Evolutionary conservation across 495 filamentous ascomycete species (phyloP), one percentile per base, ranked within the genome.

Genomic region (Aspergillus ostianus): DNA sequence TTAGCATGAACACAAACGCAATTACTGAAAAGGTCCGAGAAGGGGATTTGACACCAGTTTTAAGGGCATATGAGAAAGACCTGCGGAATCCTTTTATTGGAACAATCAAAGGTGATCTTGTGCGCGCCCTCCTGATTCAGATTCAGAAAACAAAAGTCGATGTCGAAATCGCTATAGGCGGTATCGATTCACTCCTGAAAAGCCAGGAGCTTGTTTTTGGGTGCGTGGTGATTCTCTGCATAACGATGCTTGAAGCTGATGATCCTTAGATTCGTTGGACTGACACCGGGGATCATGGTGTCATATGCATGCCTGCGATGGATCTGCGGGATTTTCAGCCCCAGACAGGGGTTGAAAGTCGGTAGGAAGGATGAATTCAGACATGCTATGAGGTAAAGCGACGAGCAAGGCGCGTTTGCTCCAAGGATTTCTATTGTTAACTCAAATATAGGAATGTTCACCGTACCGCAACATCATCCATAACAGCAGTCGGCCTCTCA

Each of bases 61-160:
- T 98, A 15, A 88, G 80, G 64, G 93, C 91, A 0, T 98, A 97
- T 69, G 94, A 98, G 69, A 84, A 85, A 61, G 94, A 97, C 67
- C 69, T 98, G 41, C 81, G 87, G 23, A 84, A 75, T 41, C 94
- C 94, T 20, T 85, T 98, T 46, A 75, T 84, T 30, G 92, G 92
- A 7, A 88, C 91, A 1, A 68, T 98, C 17, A 80, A 80, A 47
- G 94, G 94, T 19, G 92, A 97, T 68, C 76, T 98, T n/a, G 77
- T 97, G 50, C 85, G 94, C 52, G 89, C 94, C 21, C 82, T 98
- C 52, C 81, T 98, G 30, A 97, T 98, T 49, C 94, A 98, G 69
- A 85, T 98, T 49, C 94, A 98, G 69, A 98, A 98, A 79, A 98
- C 94, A 0, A 98, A 98, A 77, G 94, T 98, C 27, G 94, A 98